phyloP scores from a whole-genome alignment of 2,329 filamentous ascomycete species.

The Teratosphaeria epicoccoides region DNA sequence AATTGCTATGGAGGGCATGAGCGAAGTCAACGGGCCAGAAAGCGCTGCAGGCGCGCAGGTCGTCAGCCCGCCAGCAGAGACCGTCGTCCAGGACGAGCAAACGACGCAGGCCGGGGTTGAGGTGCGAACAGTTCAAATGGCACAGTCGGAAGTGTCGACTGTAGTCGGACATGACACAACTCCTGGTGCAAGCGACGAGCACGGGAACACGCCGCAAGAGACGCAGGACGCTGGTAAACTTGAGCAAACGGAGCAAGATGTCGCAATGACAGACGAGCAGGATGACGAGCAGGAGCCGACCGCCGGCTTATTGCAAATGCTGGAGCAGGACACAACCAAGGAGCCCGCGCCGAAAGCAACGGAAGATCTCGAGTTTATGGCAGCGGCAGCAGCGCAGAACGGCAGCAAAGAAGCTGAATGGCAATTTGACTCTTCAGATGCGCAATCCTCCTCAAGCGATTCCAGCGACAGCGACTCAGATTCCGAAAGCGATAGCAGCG shows the following conservation, averaged over 20 bases:
- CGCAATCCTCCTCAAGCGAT: conserved; percentile 49
- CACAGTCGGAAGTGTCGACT: background rate
- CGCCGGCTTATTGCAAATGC: background rate
- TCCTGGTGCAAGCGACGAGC: background rate
- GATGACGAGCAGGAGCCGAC: background rate
- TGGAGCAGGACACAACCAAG: background rate
- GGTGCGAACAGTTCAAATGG: background rate
- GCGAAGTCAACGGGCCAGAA: background rate
- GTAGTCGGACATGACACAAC: background rate
- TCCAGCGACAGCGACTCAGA: conserved; percentile 24
- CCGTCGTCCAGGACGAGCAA: background rate
- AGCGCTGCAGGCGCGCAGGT: background rate
- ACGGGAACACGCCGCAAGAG: background rate
- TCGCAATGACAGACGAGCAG: background rate
- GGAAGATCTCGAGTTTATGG: conserved; percentile 33
- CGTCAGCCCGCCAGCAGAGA: background rate
- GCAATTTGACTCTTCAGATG: conserved; percentile 57
- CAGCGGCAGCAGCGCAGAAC: conserved; percentile 35
- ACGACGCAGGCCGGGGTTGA: background rate
- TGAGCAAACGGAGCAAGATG: background rate
- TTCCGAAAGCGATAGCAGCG: conserved; percentile 34
- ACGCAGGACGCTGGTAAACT: background rate
- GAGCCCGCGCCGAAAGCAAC: conserved; percentile 10
- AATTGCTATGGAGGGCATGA: conserved; percentile 1
- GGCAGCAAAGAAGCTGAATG: conserved; percentile 60